Conservation (phyloP, 192 early-diverging fungal genomes). For the Podila minutissima region DNA sequence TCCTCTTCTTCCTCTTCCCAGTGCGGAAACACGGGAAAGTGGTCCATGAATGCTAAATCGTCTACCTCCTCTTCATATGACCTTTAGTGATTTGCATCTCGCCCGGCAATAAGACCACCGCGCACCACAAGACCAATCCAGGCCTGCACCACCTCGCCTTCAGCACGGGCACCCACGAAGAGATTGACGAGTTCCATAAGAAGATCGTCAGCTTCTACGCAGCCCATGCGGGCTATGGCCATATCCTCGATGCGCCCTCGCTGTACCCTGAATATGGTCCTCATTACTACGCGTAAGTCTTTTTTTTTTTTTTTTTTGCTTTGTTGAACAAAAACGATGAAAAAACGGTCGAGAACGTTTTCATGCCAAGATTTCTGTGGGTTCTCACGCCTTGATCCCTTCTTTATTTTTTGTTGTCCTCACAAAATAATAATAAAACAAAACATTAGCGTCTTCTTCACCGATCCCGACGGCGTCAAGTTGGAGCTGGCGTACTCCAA, state of each 20-base stretch:
- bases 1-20: not conserved
- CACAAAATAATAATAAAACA: no score
- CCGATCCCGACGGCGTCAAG: slow-evolving; percentile 39
- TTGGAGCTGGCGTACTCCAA: slow-evolving; percentile 22
- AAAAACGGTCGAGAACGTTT: not conserved
- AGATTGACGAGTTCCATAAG: slow-evolving; percentile 20
- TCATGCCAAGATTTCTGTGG: not conserved
- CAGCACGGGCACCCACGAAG: slow-evolving; percentile 9
- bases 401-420: no score
- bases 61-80: no score
- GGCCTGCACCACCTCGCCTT: slow-evolving; percentile 36
- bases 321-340: no score
- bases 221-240: slow-evolving; percentile 6
- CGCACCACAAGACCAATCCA: slow-evolving; percentile 30
- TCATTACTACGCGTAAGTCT: slow-evolving; percentile 18
- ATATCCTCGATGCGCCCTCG: slow-evolving; percentile 34
- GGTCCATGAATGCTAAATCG: no score
- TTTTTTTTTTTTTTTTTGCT: not conserved
- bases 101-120: slow-evolving; percentile 22
- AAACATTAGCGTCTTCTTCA: slow-evolving; percentile 31
- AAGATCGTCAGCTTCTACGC: slow-evolving; percentile 39
- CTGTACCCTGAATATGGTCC: slow-evolving; percentile 30
- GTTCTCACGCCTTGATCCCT: no score
- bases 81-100: slow-evolving; percentile 4
- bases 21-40: no score